These are phyloP conservation scores for Fusarium guadeloupense DNA, from an alignment of 2,329 filamentous ascomycete genomes.

Conservation along the genomic window DNA sequence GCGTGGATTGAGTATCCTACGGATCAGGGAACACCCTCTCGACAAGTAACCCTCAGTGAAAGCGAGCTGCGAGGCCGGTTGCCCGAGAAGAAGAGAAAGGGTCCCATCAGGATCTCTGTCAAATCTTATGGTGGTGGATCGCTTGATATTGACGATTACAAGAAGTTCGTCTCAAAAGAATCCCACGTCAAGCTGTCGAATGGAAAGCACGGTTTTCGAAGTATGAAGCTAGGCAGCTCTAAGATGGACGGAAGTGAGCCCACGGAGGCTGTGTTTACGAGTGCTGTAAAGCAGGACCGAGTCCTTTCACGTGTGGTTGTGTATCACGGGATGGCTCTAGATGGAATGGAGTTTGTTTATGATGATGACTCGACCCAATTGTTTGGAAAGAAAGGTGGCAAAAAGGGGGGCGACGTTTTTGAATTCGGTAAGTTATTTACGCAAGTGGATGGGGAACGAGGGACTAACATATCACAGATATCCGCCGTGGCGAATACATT, in stretches of 20 bases:
- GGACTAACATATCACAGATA: constrained; percentile 66
- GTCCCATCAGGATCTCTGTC: constrained; percentile 74
- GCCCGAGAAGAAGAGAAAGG: constrained; percentile 76
- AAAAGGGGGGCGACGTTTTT: constrained; percentile 76
- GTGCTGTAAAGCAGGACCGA: constrained; percentile 72
- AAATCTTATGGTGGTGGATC: constrained; percentile 80
- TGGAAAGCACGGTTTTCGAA: constrained; percentile 75
- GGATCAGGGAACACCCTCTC: constrained; percentile 69
- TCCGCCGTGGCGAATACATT: constrained; percentile 84
- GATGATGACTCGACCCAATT: constrained; percentile 86
- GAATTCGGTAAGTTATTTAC: constrained; percentile 70
- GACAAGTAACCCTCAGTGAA: constrained; percentile 79
- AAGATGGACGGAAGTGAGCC: constrained; percentile 74
- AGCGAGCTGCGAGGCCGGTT: constrained; percentile 75
- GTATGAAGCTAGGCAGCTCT: constrained; percentile 77
- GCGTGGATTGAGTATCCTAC: constrained; percentile 83
- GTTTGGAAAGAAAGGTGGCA: constrained; percentile 83
- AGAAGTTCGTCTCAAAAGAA: constrained; percentile 73
- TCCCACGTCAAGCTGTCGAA: constrained; percentile 78
- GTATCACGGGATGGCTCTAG: constrained; percentile 79
- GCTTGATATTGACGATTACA: constrained; percentile 81
- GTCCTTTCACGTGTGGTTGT: constrained; percentile 79
- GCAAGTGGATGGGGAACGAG: background rate
- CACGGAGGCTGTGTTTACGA: constrained; percentile 79
- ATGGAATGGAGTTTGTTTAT: constrained; percentile 92